Evolutionary conservation across 2,329 filamentous ascomycete genomes (phyloP).

Genomic region (Pseudogymnoascus sp.): DNA sequence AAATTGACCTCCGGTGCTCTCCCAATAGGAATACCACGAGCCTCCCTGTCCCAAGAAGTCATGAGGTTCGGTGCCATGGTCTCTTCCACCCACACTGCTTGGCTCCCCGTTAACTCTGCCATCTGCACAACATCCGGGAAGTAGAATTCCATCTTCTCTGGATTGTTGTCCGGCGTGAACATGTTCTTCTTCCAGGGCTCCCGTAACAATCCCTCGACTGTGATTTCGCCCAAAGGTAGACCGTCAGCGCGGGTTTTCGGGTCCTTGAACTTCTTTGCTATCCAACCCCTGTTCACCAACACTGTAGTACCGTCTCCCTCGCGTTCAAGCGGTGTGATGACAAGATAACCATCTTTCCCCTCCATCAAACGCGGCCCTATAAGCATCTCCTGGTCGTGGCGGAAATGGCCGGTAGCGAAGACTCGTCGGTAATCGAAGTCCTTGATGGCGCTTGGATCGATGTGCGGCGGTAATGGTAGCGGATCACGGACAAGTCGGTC

Average conservation of each 20-base stretch:
- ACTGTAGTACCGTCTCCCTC: constrained; percentile 58
- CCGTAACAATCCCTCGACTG: constrained; percentile 74
- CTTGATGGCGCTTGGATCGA: constrained; percentile 72
- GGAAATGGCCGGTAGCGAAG: constrained; percentile 60
- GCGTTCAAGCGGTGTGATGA: constrained; percentile 83
- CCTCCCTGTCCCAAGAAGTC: constrained; percentile 64
- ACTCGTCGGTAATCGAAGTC: constrained; percentile 93
- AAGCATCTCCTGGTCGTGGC: constrained; percentile 94
- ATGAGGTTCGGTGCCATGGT: constrained; percentile 85
- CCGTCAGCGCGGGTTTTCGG: constrained; percentile 56
- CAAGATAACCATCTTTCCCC: constrained; percentile 82
- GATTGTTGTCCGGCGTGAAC: constrained; percentile 88
- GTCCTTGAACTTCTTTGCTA: constrained; percentile 62
- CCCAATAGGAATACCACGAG: constrained; percentile 81
- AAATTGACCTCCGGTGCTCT: constrained; percentile 83
- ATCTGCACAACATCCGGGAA: constrained; percentile 92
- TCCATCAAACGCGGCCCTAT: constrained; percentile 85
- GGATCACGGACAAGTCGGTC: constrained; percentile 82
- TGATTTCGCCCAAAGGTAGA: constrained; percentile 62
- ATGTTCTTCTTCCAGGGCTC: constrained; percentile 96
- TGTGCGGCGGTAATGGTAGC: constrained; percentile 71
- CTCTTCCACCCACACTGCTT: constrained; percentile 90
- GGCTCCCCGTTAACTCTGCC: constrained; percentile 72
- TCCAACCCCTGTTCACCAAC: constrained; percentile 87
- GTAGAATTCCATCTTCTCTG: constrained; percentile 79